Evolutionary conservation across 441 rosid species (phyloP).

Genomic region (Macaranga tanarius): DNA sequence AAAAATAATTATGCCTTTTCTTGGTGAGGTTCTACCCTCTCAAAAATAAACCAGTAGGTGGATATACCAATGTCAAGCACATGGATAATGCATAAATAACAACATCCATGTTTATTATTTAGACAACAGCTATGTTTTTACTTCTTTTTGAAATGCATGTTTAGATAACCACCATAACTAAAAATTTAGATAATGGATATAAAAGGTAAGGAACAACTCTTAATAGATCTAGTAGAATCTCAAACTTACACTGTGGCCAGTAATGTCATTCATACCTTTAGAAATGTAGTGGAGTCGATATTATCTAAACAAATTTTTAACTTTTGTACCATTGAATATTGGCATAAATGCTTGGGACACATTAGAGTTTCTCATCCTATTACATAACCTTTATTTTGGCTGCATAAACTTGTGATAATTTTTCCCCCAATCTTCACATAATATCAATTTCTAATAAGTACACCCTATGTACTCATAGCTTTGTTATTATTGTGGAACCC

Average conservation of each 20-base stretch:
- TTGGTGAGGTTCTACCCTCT: no score
- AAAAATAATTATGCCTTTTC: no score
- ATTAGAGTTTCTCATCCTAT: not conserved
- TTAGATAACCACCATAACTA: not conserved
- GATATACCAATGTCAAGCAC: not conserved
- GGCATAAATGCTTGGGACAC: not conserved
- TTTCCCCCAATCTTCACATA: not conserved
- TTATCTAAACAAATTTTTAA: not conserved
- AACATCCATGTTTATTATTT: not conserved
- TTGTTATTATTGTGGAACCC: not conserved
- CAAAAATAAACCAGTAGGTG: not conserved
- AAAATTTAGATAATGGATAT: not conserved
- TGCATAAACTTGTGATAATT: not conserved
- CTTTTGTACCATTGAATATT: not conserved
- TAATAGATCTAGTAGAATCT: not conserved
- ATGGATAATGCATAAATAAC: not conserved
- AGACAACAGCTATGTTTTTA: not conserved
- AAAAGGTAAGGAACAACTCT: not conserved
- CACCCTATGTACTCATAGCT: not conserved
- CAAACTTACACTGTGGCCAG: not conserved
- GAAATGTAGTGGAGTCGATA: not conserved
- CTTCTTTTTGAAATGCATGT: not conserved
- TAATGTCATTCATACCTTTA: not conserved
- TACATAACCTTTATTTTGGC: not conserved
- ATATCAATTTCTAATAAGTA: not conserved